These are phyloP conservation scores for Phlebiopsis gigantea DNA, from an alignment of 768 basidiomycete species.

Conservation along the genomic window DNA sequence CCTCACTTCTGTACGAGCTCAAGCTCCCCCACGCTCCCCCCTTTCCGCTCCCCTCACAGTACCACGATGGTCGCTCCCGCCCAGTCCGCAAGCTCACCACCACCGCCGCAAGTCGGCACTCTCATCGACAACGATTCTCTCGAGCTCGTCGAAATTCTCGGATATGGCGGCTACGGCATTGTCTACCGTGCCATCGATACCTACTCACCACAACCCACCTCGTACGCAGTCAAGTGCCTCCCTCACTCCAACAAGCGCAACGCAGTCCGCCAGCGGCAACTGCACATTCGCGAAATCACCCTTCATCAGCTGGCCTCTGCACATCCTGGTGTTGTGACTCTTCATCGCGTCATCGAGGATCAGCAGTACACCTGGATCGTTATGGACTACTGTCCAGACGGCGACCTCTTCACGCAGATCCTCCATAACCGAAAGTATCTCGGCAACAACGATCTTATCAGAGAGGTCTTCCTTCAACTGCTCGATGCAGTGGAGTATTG, in stretches of 20 bases:
- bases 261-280: constrained; percentile 55
- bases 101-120: constrained; percentile 58
- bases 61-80: constrained; percentile 24
- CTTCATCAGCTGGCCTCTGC: constrained; percentile 72
- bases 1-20: constrained; percentile 23
- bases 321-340: constrained; percentile 79
- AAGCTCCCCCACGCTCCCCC: constrained; percentile 15
- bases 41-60: constrained; percentile 9
- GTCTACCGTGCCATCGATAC: constrained; percentile 85
- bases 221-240: constrained; percentile 92
- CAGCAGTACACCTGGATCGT: constrained; percentile 79
- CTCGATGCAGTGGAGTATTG: constrained; percentile 92
- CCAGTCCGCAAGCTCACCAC: constrained; percentile 35
- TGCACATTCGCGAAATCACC: constrained; percentile 86
- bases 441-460: constrained; percentile 81
- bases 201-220: constrained; percentile 38
- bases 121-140: constrained; percentile 79
- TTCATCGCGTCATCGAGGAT: constrained; percentile 87
- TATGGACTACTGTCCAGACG: constrained; percentile 89
- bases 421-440: constrained; percentile 71
- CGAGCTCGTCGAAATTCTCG: constrained; percentile 76
- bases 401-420: constrained; percentile 92
- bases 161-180: constrained; percentile 95
- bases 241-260: constrained; percentile 45
- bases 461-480: constrained; percentile 87